Base-by-base conservation (phyloP, 139 green algal genomes). In the Tetradesmus obliquus region DNA sequence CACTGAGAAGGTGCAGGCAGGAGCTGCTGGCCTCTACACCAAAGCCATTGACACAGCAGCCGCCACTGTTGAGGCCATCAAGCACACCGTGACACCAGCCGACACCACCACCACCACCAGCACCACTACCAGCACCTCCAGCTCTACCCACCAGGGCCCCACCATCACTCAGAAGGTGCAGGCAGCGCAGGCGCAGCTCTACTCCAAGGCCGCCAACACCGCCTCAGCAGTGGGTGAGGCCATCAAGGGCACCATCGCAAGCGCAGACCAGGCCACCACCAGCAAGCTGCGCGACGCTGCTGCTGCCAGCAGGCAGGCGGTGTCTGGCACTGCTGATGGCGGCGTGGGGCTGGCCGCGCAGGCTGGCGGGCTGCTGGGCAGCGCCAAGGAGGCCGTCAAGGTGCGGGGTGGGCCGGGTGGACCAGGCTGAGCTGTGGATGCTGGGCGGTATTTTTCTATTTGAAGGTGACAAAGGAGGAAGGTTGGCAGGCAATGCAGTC, bases 201-300 rank as follows among this genome's bases (percentile, higher is more conserved):
- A 89, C 85, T 53, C 60, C 45, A 66, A 60, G 57, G 74, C 22
- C 22, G 55, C 45, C 19, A 32, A 84, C 17, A 84, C 80, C 32
- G 74, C 72, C 2, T 62, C n/a, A 32, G 55, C 19, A 62, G 22
- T 45, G 8, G 74, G 71, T 17, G 87, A 86, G 54, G 24, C 54
- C 72, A 55, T 91, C 72, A 86, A 85, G 72, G 87, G 55, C 71
- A 84, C 32, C 74, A 84, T 91, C 53, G 87, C 87, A 3, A 57
- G 24, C 8, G 87, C 87, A 15, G 87, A 91, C n/a, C 87, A 91
- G 87, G 32, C 55, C 4, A 72, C 74, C 51, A 86, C 87, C 57
- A 79, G n/a, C 3, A 24, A 20, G 20, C 57, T 88, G 20, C 71
- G 84, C 32, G 84, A 89, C 20, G 62, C 60, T 10, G 53, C 84